Base-by-base conservation (phyloP, 192 early-diverging fungal genomes). In the Rhizophagus clarus region DNA sequence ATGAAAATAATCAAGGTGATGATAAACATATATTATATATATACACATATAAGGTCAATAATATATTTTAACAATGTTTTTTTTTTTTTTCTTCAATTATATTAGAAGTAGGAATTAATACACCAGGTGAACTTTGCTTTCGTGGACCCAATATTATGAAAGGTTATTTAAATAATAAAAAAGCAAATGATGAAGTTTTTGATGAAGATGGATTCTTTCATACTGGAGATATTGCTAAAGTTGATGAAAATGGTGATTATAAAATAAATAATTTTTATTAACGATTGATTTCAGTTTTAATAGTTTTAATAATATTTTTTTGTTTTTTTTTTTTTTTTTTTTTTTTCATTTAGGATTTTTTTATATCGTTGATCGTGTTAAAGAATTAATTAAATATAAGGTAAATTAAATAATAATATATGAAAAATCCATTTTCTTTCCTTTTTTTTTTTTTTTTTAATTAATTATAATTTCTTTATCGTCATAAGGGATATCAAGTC, bases 361-460 rank as follows among this genome's bases (percentile, higher is more conserved):
- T 75, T 91, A 84, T 80, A 88, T 92, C 34, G 87, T 89, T 11
- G 94, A 94, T 81, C 93, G 97, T 24, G 81, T 93, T 32, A 98
- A 97, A 88, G 94, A 96, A 80, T 86, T 97, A 12, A 97, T 97
- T 85, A 97, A 98, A 83, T 98, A 94, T 88, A 97, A 97, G 81
- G 90, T n/a, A 89, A 90, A 78, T 88, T 34, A 34, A 34, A 34
- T n/a, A n/a, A n/a, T n/a, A n/a, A n/a, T n/a, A n/a, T n/a, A 92
- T 73, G 67, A 81, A 63, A 45, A 22, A 67, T 68, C n/a, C 32
- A 24, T 40, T 22, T 22, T 22, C 12, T 14, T 45, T 45, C 10
- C 37, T 40, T 12, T 45, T 45, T 45, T 45, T 12, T 12, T n/a
- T n/a, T n/a, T n/a, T n/a, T n/a, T n/a, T n/a, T n/a, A n/a, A n/a